A percentile compares a stretch with the other conserved stretches of the same genome.
phyloP scores from a whole-genome alignment of 1,284 basidiomycete species.

The Rhizoctonia solani region DNA sequence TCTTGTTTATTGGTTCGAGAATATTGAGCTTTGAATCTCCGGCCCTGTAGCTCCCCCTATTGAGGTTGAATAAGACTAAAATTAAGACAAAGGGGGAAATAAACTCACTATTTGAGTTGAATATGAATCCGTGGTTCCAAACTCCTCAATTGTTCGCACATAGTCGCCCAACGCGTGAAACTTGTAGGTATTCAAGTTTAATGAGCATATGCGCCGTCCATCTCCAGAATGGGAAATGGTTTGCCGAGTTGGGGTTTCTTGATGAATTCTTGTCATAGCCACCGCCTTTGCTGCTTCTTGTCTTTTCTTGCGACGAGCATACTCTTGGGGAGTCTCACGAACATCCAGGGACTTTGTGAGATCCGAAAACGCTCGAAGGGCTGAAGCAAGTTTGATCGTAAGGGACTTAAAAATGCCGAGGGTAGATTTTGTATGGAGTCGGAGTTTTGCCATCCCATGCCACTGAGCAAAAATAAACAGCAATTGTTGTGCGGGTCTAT shows the following conservation, averaged over 20 bases:
- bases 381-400: conserved; percentile 41
- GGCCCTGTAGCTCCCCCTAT: conserved; percentile 39
- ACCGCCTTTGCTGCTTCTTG: no score
- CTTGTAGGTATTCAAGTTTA: conserved; percentile 47
- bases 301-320: no score
- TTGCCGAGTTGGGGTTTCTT: no score
- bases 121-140: conserved; percentile 48
- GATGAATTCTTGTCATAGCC: no score
- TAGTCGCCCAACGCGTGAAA: conserved; percentile 47
- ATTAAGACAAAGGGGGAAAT: background rate
- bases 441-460: conserved; percentile 48
- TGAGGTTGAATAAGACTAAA: background rate
- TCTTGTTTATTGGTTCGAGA: conserved; percentile 38
- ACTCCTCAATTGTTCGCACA: conserved; percentile 41
- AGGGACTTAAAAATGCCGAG: conserved; percentile 40
- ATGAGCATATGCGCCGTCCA: background rate
- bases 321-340: no score
- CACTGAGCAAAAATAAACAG: conserved; percentile 44
- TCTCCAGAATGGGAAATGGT: no score
- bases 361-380: no score
- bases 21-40: conserved; percentile 38
- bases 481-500: conserved; percentile 42
- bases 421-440: conserved; percentile 44
- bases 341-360: no score
- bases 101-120: conserved; percentile 45